Conservation (phyloP, 2,329 filamentous ascomycete species). For the Dothiorella sarmentorum region DNA sequence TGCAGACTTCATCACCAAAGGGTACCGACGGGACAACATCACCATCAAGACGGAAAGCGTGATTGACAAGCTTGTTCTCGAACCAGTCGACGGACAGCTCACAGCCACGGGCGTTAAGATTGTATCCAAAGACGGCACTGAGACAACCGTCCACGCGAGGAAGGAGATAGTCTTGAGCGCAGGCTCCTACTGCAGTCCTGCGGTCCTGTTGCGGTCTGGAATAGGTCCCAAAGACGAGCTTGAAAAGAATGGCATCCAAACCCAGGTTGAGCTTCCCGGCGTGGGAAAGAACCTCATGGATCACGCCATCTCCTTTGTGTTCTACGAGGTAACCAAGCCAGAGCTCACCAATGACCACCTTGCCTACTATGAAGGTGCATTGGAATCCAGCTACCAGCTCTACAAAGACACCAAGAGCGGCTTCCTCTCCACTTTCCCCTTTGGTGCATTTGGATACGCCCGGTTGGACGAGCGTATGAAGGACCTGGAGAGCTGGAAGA, state of each 20-base stretch:
- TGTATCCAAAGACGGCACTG: slow-evolving; percentile 42
- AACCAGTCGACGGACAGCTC: slow-evolving; percentile 33
- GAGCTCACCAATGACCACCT: slow-evolving; percentile 53
- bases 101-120: slow-evolving; percentile 47
- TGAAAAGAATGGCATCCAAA: slow-evolving; percentile 49
- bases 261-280: slow-evolving; percentile 55
- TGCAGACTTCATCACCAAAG: slow-evolving; percentile 41
- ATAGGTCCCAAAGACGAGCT: slow-evolving; percentile 57
- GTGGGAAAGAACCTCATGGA: slow-evolving; percentile 64
- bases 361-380: slow-evolving; percentile 53
- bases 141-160: slow-evolving; percentile 31
- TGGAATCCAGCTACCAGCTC: slow-evolving; percentile 49
- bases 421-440: slow-evolving; percentile 59
- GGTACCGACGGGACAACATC: slow-evolving; percentile 35
- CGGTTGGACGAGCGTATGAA: slow-evolving; percentile 59
- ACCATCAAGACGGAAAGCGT: slow-evolving; percentile 32
- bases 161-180: slow-evolving; percentile 36
- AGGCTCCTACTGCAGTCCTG: slow-evolving; percentile 33
- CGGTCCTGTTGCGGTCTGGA: slow-evolving; percentile 51
- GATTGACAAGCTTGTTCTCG: slow-evolving; percentile 48
- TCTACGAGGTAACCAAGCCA: slow-evolving; percentile 58
- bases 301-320: slow-evolving; percentile 55
- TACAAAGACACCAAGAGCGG: slow-evolving; percentile 60
- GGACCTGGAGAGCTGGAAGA: slow-evolving; percentile 54
- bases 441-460: slow-evolving; percentile 60